phyloP scores from a whole-genome alignment of 768 basidiomycete species.

The Podaxis sp. region DNA sequence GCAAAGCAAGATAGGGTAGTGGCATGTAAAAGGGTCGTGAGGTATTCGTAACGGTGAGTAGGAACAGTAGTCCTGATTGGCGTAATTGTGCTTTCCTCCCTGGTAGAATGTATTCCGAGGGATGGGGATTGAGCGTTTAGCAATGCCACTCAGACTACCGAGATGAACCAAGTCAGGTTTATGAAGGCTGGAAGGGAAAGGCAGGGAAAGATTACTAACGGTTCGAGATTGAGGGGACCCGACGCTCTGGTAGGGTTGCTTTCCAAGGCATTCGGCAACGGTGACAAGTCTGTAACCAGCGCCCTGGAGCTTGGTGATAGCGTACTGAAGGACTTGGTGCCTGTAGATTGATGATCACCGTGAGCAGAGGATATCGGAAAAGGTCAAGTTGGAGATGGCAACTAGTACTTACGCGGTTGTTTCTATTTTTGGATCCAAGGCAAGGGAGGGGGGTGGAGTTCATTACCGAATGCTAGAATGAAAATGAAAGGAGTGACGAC shows the following conservation, averaged over 20 bases:
- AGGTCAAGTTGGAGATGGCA: background rate
- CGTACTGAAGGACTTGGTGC: background rate
- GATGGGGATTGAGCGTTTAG: too few relatives aligned
- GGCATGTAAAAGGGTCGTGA: too few relatives aligned
- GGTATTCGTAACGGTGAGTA: too few relatives aligned
- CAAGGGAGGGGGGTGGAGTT: background rate
- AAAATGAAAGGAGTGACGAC: background rate
- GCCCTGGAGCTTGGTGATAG: slow-evolving; percentile 18
- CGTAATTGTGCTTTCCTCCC: too few relatives aligned
- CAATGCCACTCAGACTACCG: too few relatives aligned
- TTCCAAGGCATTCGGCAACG: slow-evolving; percentile 37
- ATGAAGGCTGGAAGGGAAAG: too few relatives aligned
- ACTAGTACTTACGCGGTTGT: slow-evolving; percentile 20
- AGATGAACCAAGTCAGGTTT: too few relatives aligned
- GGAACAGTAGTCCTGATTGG: too few relatives aligned
- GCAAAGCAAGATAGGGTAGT: too few relatives aligned
- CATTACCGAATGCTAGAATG: background rate
- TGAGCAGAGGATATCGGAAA: background rate
- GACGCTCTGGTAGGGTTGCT: slow-evolving; percentile 28
- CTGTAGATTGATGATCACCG: background rate
- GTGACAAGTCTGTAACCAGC: slow-evolving; percentile 38
- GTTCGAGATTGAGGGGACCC: slow-evolving; percentile 13
- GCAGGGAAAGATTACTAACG: background rate
- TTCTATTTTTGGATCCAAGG: slow-evolving; percentile 16
- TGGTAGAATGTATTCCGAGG: too few relatives aligned